phyloP scores from a whole-genome alignment of 192 early-diverging fungal genomes.

The Dispira simplex region DNA sequence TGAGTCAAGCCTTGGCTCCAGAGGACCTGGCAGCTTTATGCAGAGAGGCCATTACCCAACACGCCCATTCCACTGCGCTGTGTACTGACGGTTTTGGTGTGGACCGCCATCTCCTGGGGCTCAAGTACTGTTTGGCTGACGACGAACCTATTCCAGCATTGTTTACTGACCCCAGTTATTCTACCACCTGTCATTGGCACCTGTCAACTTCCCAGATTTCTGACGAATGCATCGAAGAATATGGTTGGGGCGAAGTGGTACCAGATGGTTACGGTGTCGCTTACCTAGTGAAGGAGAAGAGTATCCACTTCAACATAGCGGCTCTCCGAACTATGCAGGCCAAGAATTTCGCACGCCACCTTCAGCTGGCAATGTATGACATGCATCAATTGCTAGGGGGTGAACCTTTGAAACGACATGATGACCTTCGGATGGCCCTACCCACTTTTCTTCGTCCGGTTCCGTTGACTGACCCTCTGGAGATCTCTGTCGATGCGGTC shows the following conservation, averaged over 20 bases:
- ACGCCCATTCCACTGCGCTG: constrained; percentile 33
- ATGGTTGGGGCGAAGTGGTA: constrained; percentile 43
- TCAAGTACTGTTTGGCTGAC: constrained; percentile 29
- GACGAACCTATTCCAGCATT: constrained; percentile 23
- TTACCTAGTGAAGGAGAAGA: constrained; percentile 30
- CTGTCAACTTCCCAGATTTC: constrained; percentile 47
- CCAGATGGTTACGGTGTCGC: constrained; percentile 38
- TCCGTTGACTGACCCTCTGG: too few relatives aligned
- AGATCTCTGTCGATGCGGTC: too few relatives aligned
- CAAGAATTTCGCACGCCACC: constrained; percentile 36
- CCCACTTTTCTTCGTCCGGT: not conserved
- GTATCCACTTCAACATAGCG: constrained; percentile 30
- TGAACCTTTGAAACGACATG: not conserved
- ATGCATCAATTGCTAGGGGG: constrained; percentile 35
- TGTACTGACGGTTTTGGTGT: constrained; percentile 43
- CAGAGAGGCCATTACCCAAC: constrained; percentile 27
- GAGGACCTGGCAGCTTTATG: constrained; percentile 29
- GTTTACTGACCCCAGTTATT: constrained; percentile 36
- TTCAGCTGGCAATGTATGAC: constrained; percentile 51
- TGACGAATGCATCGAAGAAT: constrained; percentile 28
- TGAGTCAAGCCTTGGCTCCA: constrained; percentile 24
- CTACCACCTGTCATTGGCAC: constrained; percentile 40
- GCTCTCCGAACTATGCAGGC: constrained; percentile 25
- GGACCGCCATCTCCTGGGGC: constrained; percentile 57
- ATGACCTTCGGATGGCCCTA: not conserved